phyloP scores from a whole-genome alignment of 2,329 filamentous ascomycete species.

The Cordyceps javanica region DNA sequence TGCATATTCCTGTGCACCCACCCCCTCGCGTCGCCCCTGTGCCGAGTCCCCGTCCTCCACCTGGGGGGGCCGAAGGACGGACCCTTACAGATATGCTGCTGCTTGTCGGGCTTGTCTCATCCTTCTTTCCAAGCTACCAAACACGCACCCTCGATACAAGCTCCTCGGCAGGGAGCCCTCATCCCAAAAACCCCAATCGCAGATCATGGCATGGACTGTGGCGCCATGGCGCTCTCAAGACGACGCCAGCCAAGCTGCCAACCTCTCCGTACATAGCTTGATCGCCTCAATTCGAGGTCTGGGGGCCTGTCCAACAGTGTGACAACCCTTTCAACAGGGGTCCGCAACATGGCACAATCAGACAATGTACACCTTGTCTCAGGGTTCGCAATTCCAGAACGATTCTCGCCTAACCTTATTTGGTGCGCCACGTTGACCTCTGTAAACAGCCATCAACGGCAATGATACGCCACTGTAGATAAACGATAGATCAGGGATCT shows the following conservation, averaged over 20 bases:
- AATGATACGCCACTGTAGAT: neutral
- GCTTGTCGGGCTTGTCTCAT: conserved; percentile 8
- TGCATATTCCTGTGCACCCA: neutral
- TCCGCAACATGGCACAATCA: neutral
- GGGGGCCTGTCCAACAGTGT: neutral
- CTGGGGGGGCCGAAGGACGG: neutral
- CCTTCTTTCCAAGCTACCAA: neutral
- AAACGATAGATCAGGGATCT: too few species aligned
- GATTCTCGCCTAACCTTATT: neutral
- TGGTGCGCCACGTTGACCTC: neutral
- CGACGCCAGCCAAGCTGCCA: neutral
- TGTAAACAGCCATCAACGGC: neutral
- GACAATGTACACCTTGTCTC: neutral
- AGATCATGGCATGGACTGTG: neutral
- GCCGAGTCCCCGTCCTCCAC: neutral
- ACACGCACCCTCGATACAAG: neutral
- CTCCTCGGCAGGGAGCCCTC: neutral
- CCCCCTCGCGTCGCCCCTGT: neutral
- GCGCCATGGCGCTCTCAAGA: neutral
- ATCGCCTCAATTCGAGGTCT: neutral
- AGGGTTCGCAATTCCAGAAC: neutral
- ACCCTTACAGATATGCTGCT: neutral
- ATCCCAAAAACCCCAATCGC: conserved; percentile 3
- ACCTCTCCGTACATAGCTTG: neutral
- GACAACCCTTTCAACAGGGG: neutral